A percentile compares a stretch with the other conserved stretches of the same genome.
phyloP scores from a whole-genome alignment of 768 basidiomycete species.

The Mycena venus region DNA sequence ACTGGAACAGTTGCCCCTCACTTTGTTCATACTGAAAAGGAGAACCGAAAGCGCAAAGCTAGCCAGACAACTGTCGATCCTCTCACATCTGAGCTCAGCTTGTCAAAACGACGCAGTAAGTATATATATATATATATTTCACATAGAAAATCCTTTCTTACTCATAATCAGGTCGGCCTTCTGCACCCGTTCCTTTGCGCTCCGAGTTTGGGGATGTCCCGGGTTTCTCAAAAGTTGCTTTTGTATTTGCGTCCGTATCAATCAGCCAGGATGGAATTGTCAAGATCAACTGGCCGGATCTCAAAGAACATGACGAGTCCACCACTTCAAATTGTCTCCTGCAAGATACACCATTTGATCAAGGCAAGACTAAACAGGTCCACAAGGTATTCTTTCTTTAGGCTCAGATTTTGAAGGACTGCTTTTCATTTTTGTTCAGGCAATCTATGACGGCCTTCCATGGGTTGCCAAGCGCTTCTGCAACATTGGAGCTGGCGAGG shows the following conservation, averaged over 20 bases:
- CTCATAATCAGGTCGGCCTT: not conserved
- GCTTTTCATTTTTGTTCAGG: not conserved
- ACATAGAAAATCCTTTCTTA: too few relatives aligned
- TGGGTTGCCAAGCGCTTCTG: conserved; percentile 12
- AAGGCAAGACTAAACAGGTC: conserved; percentile 7
- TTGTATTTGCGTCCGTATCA: conserved; percentile 9
- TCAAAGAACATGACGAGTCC: not conserved
- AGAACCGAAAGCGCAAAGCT: not conserved
- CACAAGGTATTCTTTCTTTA: not conserved
- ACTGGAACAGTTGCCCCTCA: conserved; percentile 2
- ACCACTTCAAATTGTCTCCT: not conserved
- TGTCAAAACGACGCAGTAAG: not conserved
- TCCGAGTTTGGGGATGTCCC: not conserved
- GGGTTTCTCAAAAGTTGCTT: conserved; percentile 3
- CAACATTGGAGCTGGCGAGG: not conserved
- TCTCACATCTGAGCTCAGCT: not conserved
- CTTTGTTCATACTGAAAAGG: conserved; percentile 4
- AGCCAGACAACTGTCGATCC: not conserved
- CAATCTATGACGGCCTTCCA: not conserved
- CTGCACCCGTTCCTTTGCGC: not conserved
- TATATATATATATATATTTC: not conserved
- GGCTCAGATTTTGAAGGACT: too few relatives aligned
- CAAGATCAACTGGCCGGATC: not conserved
- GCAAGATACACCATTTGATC: conserved; percentile 1
- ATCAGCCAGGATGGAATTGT: not conserved